Percentiles rank a stretch among this genome's conserved stretches.
These are phyloP conservation scores for Chenopodium album DNA, from an alignment of 148 eudicot species.

Conservation along the genomic window DNA sequence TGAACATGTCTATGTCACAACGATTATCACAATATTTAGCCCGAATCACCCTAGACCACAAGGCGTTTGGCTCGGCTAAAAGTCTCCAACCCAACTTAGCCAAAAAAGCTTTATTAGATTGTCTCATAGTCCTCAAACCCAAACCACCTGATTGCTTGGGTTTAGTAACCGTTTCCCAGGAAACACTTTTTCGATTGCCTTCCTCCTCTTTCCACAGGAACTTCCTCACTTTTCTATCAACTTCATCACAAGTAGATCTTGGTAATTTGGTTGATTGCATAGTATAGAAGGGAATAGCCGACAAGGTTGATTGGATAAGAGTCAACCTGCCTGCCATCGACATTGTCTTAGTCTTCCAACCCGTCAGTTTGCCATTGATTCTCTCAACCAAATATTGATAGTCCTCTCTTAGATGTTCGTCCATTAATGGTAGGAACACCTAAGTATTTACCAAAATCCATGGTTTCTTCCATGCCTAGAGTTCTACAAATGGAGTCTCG, in stretches of 20 bases:
- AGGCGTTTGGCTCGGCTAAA: neutral
- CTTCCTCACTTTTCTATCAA: neutral
- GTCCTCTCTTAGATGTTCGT: accelerated
- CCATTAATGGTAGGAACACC: neutral
- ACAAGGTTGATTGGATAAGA: neutral
- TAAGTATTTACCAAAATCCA: neutral
- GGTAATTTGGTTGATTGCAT: neutral
- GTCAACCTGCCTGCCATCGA: neutral
- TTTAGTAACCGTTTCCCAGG: neutral
- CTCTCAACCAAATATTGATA: neutral
- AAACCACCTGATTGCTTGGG: neutral
- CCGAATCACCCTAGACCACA: neutral
- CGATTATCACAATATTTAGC: neutral
- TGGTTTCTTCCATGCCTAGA: neutral
- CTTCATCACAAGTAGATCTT: neutral
- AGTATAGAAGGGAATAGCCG: neutral
- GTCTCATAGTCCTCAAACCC: neutral
- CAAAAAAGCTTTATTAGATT: neutral
- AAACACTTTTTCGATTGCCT: accelerated
- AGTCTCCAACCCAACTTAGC: neutral
- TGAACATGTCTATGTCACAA: neutral
- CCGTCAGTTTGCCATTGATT: neutral
- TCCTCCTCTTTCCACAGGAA: neutral
- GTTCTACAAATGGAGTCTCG: neutral
- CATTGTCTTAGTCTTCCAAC: neutral